A percentile compares a stretch with the other conserved stretches of the same genome.
These are phyloP conservation scores for Nicotiana tabacum DNA, from an alignment of 257 asterid species.

Conservation along the genomic window DNA sequence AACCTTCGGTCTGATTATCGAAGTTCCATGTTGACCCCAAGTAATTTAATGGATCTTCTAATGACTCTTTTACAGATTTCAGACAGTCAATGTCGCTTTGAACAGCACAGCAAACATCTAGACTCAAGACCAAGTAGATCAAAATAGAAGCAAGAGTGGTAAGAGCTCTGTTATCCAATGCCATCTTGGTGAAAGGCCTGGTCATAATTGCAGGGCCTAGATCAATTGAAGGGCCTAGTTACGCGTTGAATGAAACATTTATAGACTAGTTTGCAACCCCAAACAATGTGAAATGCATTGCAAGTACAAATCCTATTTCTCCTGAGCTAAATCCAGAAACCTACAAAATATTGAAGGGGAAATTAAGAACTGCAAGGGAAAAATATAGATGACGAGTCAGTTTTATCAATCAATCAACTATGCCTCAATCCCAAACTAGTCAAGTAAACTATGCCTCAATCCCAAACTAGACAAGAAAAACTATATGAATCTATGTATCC, in stretches of 20 bases:
- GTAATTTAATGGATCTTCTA: slow-evolving; percentile 48
- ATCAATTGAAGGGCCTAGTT: background rate
- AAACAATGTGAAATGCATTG: slow-evolving; percentile 14
- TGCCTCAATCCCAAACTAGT: background rate
- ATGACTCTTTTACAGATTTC: slow-evolving; percentile 31
- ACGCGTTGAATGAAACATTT: background rate
- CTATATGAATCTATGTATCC: background rate
- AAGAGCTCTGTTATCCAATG: slow-evolving; percentile 18
- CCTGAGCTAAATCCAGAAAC: background rate
- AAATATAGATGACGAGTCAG: background rate
- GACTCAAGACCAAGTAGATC: slow-evolving; percentile 33
- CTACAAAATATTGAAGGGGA: background rate
- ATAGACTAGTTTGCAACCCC: slow-evolving; percentile 7
- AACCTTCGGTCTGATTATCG: slow-evolving; percentile 43
- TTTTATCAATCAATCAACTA: background rate
- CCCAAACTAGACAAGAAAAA: background rate
- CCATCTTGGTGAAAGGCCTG: slow-evolving; percentile 21
- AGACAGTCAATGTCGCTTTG: slow-evolving; percentile 66
- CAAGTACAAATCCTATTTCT: slow-evolving; percentile 9
- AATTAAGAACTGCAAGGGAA: background rate
- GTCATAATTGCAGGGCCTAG: slow-evolving; percentile 10
- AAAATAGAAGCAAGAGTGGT: slow-evolving; percentile 24
- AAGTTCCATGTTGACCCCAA: slow-evolving; percentile 57
- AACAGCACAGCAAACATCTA: slow-evolving; percentile 25
- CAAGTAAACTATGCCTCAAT: background rate